Conservation (phyloP, 2,329 filamentous ascomycete genomes). For the Xenosphaeropsis pyriputrescens region DNA sequence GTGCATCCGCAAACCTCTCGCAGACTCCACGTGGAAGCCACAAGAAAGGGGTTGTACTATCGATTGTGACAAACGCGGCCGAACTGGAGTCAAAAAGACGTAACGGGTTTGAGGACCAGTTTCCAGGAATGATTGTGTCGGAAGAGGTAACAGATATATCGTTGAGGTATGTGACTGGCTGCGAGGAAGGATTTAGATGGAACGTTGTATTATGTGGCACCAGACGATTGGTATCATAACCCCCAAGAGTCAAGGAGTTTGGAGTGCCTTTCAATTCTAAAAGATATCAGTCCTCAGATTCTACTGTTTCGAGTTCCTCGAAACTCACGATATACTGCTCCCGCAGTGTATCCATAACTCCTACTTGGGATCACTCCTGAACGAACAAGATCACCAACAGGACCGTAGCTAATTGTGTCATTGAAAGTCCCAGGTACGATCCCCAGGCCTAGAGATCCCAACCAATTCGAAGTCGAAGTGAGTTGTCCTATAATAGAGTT, state of each 20-base stretch:
- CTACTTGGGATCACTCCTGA: constrained; percentile 51
- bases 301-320: not conserved
- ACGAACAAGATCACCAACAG: constrained; percentile 42
- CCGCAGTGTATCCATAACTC: constrained; percentile 63
- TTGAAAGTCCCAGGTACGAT: constrained; percentile 37
- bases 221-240: constrained; percentile 34
- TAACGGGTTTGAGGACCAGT: constrained; percentile 30
- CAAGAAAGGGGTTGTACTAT: constrained; percentile 15
- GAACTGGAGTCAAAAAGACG: constrained; percentile 9
- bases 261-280: constrained; percentile 27
- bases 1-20: constrained; percentile 13
- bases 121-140: constrained; percentile 31
- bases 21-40: constrained; percentile 16
- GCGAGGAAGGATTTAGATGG: constrained; percentile 33
- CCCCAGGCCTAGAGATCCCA: constrained; percentile 41
- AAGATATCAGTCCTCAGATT: constrained; percentile 12
- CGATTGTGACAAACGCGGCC: constrained; percentile 12
- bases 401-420: constrained; percentile 30
- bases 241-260: constrained; percentile 38
- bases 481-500: constrained; percentile 30
- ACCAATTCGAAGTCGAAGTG: constrained; percentile 39
- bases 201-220: constrained; percentile 50
- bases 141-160: constrained; percentile 10
- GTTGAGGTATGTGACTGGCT: constrained; percentile 19
- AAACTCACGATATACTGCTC: constrained; percentile 52